Conservation (phyloP, 345 rosid genomes). For the Gossypium bickii region DNA sequence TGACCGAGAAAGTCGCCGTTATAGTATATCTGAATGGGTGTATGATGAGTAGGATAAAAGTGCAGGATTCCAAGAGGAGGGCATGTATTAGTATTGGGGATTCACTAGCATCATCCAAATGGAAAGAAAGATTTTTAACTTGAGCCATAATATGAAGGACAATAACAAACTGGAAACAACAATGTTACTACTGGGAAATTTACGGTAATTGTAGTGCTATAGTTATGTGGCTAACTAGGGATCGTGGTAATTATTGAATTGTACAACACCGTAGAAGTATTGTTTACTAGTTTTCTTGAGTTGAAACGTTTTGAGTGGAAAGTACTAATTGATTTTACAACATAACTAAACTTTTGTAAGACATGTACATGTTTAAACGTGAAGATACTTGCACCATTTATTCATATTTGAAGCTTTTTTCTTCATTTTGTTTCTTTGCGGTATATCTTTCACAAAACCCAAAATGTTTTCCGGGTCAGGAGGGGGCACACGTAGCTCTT, state of each 20-base stretch:
- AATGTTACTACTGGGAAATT: not conserved
- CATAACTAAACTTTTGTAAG: not conserved
- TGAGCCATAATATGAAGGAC: not conserved
- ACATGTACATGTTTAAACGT: not conserved
- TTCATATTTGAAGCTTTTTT: not conserved
- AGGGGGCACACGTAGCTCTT: not conserved
- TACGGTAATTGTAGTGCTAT: not conserved
- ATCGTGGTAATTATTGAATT: not conserved
- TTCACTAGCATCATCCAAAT: not conserved
- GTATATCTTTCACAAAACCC: not conserved
- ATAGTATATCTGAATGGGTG: constrained; percentile 39
- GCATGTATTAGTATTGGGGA: not conserved
- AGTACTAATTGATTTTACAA: not conserved
- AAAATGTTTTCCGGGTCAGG: not conserved
- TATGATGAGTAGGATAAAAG: constrained; percentile 31
- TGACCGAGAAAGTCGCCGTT: constrained; percentile 16
- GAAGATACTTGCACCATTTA: not conserved
- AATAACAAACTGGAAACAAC: not conserved
- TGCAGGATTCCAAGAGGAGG: not conserved
- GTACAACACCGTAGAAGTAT: not conserved
- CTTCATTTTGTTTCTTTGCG: not conserved
- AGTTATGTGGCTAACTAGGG: not conserved
- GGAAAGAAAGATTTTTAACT: not conserved
- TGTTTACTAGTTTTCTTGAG: not conserved
- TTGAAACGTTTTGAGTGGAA: not conserved